Evolutionary conservation across 1,284 basidiomycete species (phyloP).

Genomic region (Rhodofomes roseus): DNA sequence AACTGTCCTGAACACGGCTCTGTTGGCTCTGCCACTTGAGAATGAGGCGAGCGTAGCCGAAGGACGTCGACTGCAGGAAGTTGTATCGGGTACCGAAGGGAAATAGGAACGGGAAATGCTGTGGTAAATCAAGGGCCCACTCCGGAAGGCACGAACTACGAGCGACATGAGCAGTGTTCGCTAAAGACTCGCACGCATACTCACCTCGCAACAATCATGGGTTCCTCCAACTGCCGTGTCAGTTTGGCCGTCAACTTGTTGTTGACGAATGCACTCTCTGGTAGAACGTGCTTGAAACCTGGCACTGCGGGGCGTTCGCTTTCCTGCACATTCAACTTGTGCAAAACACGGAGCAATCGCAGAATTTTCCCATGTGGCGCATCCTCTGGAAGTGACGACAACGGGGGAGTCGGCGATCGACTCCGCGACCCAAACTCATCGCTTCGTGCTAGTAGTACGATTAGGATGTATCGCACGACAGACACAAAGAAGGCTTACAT

Average conservation of each 20-base stretch:
- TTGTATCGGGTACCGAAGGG: slow-evolving; percentile 96
- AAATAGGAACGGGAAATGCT: slow-evolving; percentile 96
- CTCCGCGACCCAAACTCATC: slow-evolving; percentile 36
- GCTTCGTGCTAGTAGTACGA: slow-evolving; percentile 28
- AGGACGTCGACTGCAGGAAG: slow-evolving; percentile 95
- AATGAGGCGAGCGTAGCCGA: slow-evolving; percentile 94
- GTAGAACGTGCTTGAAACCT: slow-evolving; percentile 51
- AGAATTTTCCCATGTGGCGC: slow-evolving; percentile 89
- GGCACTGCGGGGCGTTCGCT: slow-evolving; percentile 49
- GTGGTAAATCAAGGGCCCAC: slow-evolving; percentile 94
- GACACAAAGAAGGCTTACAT: slow-evolving; percentile 36
- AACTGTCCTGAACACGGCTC: slow-evolving; percentile 66
- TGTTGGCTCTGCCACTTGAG: slow-evolving; percentile 87
- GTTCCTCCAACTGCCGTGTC: slow-evolving; percentile 96
- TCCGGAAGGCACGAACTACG: slow-evolving; percentile 88
- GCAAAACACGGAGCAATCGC: slow-evolving; percentile 84
- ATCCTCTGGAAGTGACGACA: slow-evolving; percentile 81
- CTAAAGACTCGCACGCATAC: slow-evolving; percentile 11
- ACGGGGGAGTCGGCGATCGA: slow-evolving; percentile 57
- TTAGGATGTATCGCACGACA: slow-evolving; percentile 1
- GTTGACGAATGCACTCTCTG: slow-evolving; percentile 89
- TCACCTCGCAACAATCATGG: slow-evolving; percentile 96
- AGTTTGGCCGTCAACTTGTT: slow-evolving; percentile 98
- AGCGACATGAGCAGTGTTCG: neutral
- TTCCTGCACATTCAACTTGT: slow-evolving; percentile 71